A percentile compares a stretch with the other conserved stretches of the same genome.
Conservation (phyloP, 768 basidiomycete species). For the Tylopilus rubrobrunneus region DNA sequence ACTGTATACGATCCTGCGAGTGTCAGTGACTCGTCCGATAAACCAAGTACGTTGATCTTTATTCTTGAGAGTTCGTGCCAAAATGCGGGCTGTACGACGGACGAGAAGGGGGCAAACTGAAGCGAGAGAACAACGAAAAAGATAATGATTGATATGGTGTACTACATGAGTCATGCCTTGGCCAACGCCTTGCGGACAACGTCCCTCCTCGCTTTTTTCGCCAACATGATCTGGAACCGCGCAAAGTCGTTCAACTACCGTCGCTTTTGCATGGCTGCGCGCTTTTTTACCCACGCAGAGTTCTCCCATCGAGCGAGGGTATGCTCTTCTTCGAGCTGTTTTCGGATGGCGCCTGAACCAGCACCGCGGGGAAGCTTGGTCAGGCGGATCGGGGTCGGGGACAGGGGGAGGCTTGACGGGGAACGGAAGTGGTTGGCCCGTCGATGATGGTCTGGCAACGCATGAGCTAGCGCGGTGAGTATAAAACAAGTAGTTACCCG, state of each 20-base stretch:
- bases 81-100: constrained; percentile 84
- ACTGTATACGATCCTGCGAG: constrained; percentile 65
- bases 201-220: constrained; percentile 86
- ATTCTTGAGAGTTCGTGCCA: constrained; percentile 87
- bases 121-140: neutral
- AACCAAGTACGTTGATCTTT: constrained; percentile 87
- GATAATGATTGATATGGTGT: neutral
- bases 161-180: constrained; percentile 28
- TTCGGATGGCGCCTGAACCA: constrained; percentile 76
- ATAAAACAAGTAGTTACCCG: constrained; percentile 47
- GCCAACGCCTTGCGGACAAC: constrained; percentile 64
- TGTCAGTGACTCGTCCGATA: constrained; percentile 68
- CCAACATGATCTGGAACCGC: constrained; percentile 82
- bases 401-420: constrained; percentile 88
- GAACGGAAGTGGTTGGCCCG: constrained; percentile 86
- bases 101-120: constrained; percentile 87
- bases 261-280: constrained; percentile 68
- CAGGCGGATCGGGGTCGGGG: constrained; percentile 82
- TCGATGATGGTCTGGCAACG: constrained; percentile 82
- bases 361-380: constrained; percentile 84
- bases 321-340: constrained; percentile 82
- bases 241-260: constrained; percentile 85
- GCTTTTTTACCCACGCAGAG: constrained; percentile 85
- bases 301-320: constrained; percentile 85
- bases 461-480: neutral